These are phyloP conservation scores for Cinnamomum chago DNA, from an alignment of 164 flowering plant genomes.

Conservation along the genomic window DNA sequence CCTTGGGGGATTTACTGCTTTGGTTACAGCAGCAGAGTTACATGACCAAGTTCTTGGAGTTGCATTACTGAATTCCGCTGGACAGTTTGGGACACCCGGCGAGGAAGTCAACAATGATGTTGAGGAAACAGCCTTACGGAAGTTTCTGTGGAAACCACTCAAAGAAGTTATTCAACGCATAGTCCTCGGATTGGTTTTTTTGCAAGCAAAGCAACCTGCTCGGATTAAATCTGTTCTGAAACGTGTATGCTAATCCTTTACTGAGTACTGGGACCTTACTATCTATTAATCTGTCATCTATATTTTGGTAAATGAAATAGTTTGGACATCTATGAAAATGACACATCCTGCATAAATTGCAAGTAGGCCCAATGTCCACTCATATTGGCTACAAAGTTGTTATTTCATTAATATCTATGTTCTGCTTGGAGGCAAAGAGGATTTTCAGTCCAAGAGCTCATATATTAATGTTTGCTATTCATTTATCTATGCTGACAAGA, in stretches of 20 bases:
- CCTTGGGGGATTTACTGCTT: constrained; percentile 95
- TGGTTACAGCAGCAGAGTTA: constrained; percentile 66
- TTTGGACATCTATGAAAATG: background rate
- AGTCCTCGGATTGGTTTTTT: constrained; percentile 79
- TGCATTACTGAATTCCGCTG: constrained; percentile 80
- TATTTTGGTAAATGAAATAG: background rate
- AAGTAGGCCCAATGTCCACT: too few relatives aligned
- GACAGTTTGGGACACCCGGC: constrained; percentile 74
- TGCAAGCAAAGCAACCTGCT: constrained; percentile 97
- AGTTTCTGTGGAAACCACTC: constrained; percentile 61
- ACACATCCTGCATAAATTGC: background rate
- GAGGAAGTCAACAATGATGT: constrained; percentile 15
- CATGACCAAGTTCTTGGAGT: constrained; percentile 74
- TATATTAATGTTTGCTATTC: too few relatives aligned
- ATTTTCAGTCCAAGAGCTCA: too few relatives aligned
- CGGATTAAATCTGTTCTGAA: constrained; percentile 80
- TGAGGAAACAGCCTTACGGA: constrained; percentile 49
- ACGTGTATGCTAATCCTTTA: constrained; percentile 51
- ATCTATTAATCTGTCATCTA: background rate
- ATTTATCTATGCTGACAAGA: too few relatives aligned
- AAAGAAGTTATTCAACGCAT: constrained; percentile 84
- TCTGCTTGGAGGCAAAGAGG: too few relatives aligned
- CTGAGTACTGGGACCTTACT: background rate
- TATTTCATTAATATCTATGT: too few relatives aligned
- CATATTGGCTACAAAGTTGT: too few relatives aligned